Percentiles rank a stretch among this genome's conserved stretches.
These are phyloP conservation scores for Magnusiomyces fungicola DNA, from an alignment of 1,139 yeast genomes.

Conservation along the genomic window DNA sequence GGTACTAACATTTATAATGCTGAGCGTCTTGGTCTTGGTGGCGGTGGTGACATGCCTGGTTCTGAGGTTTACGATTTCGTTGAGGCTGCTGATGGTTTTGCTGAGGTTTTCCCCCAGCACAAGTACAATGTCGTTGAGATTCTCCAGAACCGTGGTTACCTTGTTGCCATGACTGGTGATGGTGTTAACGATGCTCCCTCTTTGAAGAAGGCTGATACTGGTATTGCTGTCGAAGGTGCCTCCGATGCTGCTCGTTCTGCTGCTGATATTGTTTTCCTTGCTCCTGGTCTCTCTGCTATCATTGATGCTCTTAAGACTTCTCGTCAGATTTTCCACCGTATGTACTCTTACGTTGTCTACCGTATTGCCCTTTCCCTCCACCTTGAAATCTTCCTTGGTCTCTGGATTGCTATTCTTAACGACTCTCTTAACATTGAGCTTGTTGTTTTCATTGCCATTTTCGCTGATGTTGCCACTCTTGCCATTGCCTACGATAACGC, in stretches of 20 bases:
- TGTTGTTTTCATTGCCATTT: constrained; percentile 67
- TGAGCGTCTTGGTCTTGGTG: constrained; percentile 62
- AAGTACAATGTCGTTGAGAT: constrained; percentile 74
- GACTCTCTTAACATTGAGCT: constrained; percentile 57
- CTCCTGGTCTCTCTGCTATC: constrained; percentile 73
- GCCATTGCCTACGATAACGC: constrained; percentile 82
- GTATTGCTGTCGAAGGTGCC: constrained; percentile 78
- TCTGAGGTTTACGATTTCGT: constrained; percentile 69
- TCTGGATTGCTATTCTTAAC: constrained; percentile 64
- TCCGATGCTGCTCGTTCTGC: constrained; percentile 78
- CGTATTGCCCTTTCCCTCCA: constrained; percentile 71
- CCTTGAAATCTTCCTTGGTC: constrained; percentile 61
- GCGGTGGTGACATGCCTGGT: constrained; percentile 71
- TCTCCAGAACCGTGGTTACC: constrained; percentile 68
- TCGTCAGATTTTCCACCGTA: constrained; percentile 76
- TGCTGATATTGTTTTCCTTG: constrained; percentile 72
- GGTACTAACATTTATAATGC: constrained; percentile 69
- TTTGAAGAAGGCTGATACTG: constrained; percentile 72
- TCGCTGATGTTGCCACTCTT: constrained; percentile 71
- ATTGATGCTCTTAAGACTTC: constrained; percentile 72
- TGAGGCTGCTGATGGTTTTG: constrained; percentile 75
- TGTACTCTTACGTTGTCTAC: constrained; percentile 74
- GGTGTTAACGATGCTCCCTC: constrained; percentile 80
- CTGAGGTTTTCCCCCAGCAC: constrained; percentile 78
- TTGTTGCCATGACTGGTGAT: constrained; percentile 79